Base-by-base conservation (phyloP, 306 rosid species). In the Mucuna pruriens region DNA sequence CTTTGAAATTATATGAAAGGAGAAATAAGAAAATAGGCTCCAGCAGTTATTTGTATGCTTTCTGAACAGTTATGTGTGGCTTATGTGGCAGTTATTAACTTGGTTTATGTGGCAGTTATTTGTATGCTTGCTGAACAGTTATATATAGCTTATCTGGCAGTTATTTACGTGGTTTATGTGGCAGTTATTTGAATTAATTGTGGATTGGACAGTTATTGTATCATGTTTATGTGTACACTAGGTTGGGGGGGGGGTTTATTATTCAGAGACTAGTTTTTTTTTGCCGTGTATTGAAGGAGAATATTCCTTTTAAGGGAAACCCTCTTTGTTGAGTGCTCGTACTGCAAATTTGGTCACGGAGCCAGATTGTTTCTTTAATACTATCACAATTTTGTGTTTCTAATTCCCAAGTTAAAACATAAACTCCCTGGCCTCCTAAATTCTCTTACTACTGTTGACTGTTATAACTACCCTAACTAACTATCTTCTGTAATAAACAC, bases 101-200 rank as follows among this genome's bases (percentile, higher is more conserved):
- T n/a, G 22, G 22, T n/a, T 49, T n/a, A 49, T 16, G 1, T 49
- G 20, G n/a, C 16, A 16, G n/a, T 38, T 19, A 17, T 36, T 65
- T 65, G n/a, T n/a, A n/a, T n/a, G n/a, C n/a, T n/a, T n/a, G n/a
- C 26, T n/a, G 70, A 63, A 63, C 45, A 16, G 64, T 15, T 62
- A 6, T 61, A 10, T 34, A 15, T 19, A 29, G 49, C 19, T 65
- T 19, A 36, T 38, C n/a, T 36, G 17, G 7, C 55, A 12, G 1
- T 49, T 15, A 49, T 16, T 44, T 1, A 17, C 9, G 2, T n/a
- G 22, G 22, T n/a, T 49, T n/a, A 49, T 16, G 1, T 49, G 20
- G n/a, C 16, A 16, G n/a, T 38, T 19, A 17, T 36, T 65, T 65
- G n/a, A 36, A 38, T 19, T 34, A 20, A 31, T 63, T 66, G 17